Conservation (phyloP, 2,329 filamentous ascomycete species). For the Cladorrhinum sp. region DNA sequence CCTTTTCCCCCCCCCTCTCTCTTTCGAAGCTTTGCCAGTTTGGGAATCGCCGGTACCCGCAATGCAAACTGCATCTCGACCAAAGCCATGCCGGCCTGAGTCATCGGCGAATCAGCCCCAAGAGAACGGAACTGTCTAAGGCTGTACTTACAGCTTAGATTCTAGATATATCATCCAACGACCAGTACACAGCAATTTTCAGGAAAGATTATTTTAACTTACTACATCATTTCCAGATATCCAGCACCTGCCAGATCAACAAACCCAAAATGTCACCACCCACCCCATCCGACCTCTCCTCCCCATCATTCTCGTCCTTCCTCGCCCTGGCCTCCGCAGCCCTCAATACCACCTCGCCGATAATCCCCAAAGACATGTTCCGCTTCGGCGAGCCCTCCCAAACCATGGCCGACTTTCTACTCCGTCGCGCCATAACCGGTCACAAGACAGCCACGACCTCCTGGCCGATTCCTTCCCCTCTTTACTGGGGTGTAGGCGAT, state of each 20-base stretch:
- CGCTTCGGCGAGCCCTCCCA: constrained; percentile 26
- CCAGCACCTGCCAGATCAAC: no score
- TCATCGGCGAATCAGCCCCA: not conserved
- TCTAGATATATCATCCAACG: no score
- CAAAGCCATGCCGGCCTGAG: not conserved
- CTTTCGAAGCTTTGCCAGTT: no score
- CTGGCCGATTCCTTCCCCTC: constrained; percentile 29
- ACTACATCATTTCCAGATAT: no score
- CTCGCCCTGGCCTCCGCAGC: constrained; percentile 27
- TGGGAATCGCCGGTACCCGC: no score
- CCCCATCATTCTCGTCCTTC: constrained; percentile 13
- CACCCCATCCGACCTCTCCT: not conserved
- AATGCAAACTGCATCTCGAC: no score
- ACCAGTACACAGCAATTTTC: no score
- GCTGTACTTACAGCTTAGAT: no score
- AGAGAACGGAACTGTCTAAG: no score
- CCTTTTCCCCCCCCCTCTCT: no score
- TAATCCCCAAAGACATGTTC: constrained; percentile 31
- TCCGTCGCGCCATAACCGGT: constrained; percentile 26
- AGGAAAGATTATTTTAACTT: no score
- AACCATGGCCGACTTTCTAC: constrained; percentile 17
- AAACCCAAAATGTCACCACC: not conserved
- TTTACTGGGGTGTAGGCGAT: constrained; percentile 31
- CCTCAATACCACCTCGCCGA: constrained; percentile 21
- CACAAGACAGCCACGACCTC: constrained; percentile 32